These are phyloP conservation scores for Mycena rosella DNA, from an alignment of 768 basidiomycete species.

Conservation along the genomic window DNA sequence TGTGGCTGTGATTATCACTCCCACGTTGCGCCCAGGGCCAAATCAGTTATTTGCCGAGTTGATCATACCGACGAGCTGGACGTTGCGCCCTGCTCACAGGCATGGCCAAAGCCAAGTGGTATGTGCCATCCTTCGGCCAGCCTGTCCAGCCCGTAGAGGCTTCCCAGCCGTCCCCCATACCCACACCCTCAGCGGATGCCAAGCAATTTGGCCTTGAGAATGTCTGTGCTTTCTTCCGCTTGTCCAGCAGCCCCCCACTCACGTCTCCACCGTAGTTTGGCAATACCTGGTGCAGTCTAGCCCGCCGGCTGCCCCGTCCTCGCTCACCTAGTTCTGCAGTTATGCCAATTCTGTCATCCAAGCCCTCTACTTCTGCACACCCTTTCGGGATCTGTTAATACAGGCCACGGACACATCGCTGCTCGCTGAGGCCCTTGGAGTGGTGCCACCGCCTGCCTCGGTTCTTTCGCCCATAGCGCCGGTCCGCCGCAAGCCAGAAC, in stretches of 20 bases:
- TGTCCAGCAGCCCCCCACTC: slow-evolving; percentile 25
- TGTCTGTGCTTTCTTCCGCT: slow-evolving; percentile 62
- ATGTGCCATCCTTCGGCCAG: slow-evolving; percentile 43
- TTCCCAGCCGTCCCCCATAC: slow-evolving; percentile 45
- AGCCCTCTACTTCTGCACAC: slow-evolving; percentile 94
- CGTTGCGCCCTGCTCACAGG: slow-evolving; percentile 22
- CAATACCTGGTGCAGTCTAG: slow-evolving; percentile 86
- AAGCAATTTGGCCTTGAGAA: slow-evolving; percentile 98
- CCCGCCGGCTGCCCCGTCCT: neutral
- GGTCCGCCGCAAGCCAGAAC: slow-evolving; percentile 70
- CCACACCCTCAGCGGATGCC: slow-evolving; percentile 69
- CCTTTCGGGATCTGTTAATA: slow-evolving; percentile 92
- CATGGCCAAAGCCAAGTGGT: slow-evolving; percentile 52
- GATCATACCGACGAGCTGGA: slow-evolving; percentile 14
- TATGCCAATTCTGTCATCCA: slow-evolving; percentile 99
- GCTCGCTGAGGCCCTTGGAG: slow-evolving; percentile 47
- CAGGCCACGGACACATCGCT: slow-evolving; percentile 69
- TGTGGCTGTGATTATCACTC: neutral
- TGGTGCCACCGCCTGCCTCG: slow-evolving; percentile 37
- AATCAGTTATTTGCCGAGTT: neutral
- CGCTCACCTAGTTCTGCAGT: slow-evolving; percentile 57
- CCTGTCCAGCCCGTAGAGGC: slow-evolving; percentile 43
- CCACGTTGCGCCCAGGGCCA: too few species aligned
- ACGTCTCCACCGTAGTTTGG: slow-evolving; percentile 74
- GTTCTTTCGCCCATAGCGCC: slow-evolving; percentile 51